Conservation (phyloP, 2,329 filamentous ascomycete genomes). For the Tolypocladium paradoxum region DNA sequence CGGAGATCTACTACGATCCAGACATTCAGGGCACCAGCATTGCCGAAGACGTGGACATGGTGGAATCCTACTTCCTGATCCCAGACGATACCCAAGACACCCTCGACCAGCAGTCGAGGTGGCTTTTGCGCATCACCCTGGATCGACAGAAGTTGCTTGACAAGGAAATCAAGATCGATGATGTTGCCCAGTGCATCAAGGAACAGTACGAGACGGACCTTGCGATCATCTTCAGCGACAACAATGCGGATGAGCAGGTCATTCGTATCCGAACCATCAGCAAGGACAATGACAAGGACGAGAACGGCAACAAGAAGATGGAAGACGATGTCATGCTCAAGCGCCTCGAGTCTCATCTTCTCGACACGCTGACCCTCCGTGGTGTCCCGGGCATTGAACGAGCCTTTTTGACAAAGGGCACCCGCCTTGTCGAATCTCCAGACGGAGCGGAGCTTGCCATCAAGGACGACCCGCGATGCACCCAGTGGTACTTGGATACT, state of each 20-base stretch:
- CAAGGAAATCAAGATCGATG: slow-evolving; percentile 82
- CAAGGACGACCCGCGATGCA: slow-evolving; percentile 65
- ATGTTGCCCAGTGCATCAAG: slow-evolving; percentile 84
- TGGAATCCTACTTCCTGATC: slow-evolving; percentile 93
- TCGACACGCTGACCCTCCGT: slow-evolving; percentile 83
- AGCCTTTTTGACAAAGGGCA: slow-evolving; percentile 84
- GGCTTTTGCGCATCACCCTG: slow-evolving; percentile 87
- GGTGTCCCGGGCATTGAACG: slow-evolving; percentile 82
- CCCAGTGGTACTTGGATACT: slow-evolving; percentile 94
- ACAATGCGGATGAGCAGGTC: slow-evolving; percentile 91
- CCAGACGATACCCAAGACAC: slow-evolving; percentile 60
- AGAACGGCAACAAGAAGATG: slow-evolving; percentile 48
- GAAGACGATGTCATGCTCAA: slow-evolving; percentile 91
- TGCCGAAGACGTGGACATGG: slow-evolving; percentile 80
- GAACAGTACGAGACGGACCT: slow-evolving; percentile 76
- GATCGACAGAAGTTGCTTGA: slow-evolving; percentile 92
- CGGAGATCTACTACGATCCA: slow-evolving; percentile 96
- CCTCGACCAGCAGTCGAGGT: slow-evolving; percentile 73
- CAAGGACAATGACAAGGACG: slow-evolving; percentile 60
- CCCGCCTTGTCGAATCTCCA: slow-evolving; percentile 51
- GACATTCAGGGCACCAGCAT: slow-evolving; percentile 80
- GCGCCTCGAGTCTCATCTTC: slow-evolving; percentile 79
- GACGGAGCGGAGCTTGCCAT: slow-evolving; percentile 65
- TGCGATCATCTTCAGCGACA: slow-evolving; percentile 92
- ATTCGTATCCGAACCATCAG: slow-evolving; percentile 80